A percentile compares a stretch with the other conserved stretches of the same genome.
Conservation (phyloP, 2,329 filamentous ascomycete species). For the Pyricularia pennisetigena region DNA sequence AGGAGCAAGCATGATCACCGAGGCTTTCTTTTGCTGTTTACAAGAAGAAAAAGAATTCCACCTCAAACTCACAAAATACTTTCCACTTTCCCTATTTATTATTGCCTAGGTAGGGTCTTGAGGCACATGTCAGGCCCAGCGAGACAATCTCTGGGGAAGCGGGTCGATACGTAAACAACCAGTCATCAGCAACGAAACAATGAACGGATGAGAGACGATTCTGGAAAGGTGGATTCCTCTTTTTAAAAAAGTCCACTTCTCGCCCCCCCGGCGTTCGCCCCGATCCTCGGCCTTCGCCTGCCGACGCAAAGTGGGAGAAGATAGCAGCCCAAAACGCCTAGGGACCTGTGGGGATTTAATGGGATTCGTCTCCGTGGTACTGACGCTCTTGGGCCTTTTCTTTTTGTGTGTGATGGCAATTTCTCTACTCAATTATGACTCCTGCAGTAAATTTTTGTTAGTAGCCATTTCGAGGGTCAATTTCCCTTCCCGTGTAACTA, state of each 20-base stretch:
- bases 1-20: neutral
- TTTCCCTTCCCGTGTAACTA: neutral
- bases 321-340: neutral
- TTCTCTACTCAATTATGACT: slow-evolving; percentile 8
- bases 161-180: neutral
- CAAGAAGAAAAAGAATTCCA: neutral
- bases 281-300: slow-evolving; percentile 1
- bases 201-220: neutral
- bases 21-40: too few relatives aligned
- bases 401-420: slow-evolving; percentile 6
- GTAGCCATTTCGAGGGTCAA: neutral
- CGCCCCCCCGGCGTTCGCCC: neutral
- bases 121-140: neutral
- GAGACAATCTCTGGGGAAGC: neutral
- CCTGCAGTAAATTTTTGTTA: neutral
- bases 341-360: neutral
- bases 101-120: neutral
- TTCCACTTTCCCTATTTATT: too few relatives aligned
- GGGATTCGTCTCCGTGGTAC: neutral
- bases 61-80: neutral
- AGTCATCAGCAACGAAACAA: neutral
- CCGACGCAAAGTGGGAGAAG: neutral
- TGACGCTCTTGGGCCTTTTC: neutral
- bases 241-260: neutral
- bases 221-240: neutral